Base-by-base conservation (phyloP, 352 stramenopile genomes). In the Globisporangium alternatum region DNA sequence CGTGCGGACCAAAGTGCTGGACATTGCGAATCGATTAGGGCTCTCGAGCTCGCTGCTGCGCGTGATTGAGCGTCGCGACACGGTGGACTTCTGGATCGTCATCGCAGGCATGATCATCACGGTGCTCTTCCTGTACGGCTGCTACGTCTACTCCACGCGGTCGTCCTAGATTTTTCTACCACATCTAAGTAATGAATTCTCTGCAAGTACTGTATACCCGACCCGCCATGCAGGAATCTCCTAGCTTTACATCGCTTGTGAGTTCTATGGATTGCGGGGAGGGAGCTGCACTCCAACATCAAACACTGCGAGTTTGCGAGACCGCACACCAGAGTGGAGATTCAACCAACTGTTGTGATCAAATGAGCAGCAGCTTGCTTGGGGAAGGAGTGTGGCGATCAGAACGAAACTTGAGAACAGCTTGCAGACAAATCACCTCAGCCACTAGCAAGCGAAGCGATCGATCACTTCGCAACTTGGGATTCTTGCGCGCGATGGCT, bases 31-130 rank as follows among this genome's bases (percentile, higher is more conserved):
- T 70, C 72, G 81, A 57, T 74, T 96, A 35, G 88, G 88, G 2
- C 72, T 96, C 22, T 94, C 86, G 4, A 93, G 83, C 44, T 93
- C 84, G 48, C 65, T 96, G 39, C 65, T 96, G 64, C 83, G 86
- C 10, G 78, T 93, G 33, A 93, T 96, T 45, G 88, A 95, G 63
- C 69, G 85, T 30, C 78, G 87, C 60, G 87, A 95, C 59, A 89
- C 81, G 2, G 80, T 91, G 31, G 87, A 94, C 60, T 90, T 89
- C 45, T 94, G 84, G 87, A 93, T 95, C 58, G 87, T 95, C 2
- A 71, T 91, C 33, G 83, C 67, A 10, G 88, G 88, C 13, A 96
- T 96, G 83, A 28, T 91, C 51, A 69, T 94, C 64, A 93, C 88
- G 33, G 70, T 95, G n/a, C 48, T 88, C 4, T 93, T 93, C 58